phyloP scores from a whole-genome alignment of 108 stramenopile genomes.

The Cyclostephanos invisitatus region DNA sequence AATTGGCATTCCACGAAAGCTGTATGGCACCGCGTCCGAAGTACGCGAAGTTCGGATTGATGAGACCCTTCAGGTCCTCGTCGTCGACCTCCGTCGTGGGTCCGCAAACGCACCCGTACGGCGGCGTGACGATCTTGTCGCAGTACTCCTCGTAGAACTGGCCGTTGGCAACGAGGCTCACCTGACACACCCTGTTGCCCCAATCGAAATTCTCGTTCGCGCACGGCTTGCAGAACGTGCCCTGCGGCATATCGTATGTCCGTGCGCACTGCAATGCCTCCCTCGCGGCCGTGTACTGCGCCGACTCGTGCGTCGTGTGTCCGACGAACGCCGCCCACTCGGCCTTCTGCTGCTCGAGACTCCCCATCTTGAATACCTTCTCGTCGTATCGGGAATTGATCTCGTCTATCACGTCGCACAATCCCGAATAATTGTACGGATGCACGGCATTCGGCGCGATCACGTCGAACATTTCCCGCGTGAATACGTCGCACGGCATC shows the following conservation, averaged over 20 bases:
- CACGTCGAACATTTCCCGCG: conserved; percentile 36
- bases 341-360: conserved; percentile 26
- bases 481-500: conserved; percentile 47
- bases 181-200: conserved; percentile 39
- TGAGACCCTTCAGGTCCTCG: conserved; percentile 23
- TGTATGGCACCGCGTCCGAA: conserved; percentile 49
- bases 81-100: conserved; percentile 41
- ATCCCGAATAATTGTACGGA: conserved; percentile 44
- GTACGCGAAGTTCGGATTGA: conserved; percentile 41
- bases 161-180: conserved; percentile 41
- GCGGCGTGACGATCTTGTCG: conserved; percentile 45
- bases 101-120: conserved; percentile 46
- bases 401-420: conserved; percentile 39
- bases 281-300: conserved; percentile 40
- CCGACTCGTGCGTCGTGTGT: conserved; percentile 50
- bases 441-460: conserved; percentile 43
- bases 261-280: conserved; percentile 37
- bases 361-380: conserved; percentile 46
- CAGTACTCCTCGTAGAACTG: conserved; percentile 47
- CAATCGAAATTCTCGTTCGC: conserved; percentile 44
- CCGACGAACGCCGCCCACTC: conserved; percentile 52
- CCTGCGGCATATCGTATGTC: conserved; percentile 20
- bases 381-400: conserved; percentile 43
- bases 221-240: conserved; percentile 49
- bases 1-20: conserved; percentile 45